Evolutionary conservation across 257 asterid species (phyloP).

Genomic region (Solanum pinnatisectum): DNA sequence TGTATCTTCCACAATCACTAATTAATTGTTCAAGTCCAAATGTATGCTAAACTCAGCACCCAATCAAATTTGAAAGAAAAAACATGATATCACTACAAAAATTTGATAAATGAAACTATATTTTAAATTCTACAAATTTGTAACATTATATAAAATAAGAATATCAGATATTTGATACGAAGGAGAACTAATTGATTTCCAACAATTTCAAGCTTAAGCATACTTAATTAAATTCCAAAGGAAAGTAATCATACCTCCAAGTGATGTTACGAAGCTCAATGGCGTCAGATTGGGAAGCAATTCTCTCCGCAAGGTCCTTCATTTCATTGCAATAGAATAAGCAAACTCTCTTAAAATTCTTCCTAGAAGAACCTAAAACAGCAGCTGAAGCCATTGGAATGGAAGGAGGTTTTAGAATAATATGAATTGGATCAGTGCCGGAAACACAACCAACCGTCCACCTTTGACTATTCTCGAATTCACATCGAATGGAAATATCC

Average conservation of each 20-base stretch:
- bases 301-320: slow-evolving; percentile 74
- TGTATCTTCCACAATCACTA: not conserved
- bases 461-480: slow-evolving; percentile 33
- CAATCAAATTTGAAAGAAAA: not conserved
- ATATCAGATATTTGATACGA: not conserved
- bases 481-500: slow-evolving; percentile 32
- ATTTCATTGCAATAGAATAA: slow-evolving; percentile 80
- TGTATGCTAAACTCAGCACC: not conserved
- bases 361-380: slow-evolving; percentile 29
- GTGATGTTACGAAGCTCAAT: slow-evolving; percentile 81
- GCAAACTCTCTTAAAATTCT: slow-evolving; percentile 50
- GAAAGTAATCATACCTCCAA: slow-evolving; percentile 55
- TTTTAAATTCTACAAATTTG: not conserved
- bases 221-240: not conserved
- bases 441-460: slow-evolving; percentile 80
- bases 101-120: not conserved
- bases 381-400: slow-evolving; percentile 31
- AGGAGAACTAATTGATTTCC: not conserved
- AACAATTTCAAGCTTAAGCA: not conserved
- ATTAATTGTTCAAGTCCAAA: not conserved
- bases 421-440: slow-evolving; percentile 76
- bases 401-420: slow-evolving; percentile 73
- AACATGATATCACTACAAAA: not conserved
- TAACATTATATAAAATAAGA: not conserved
- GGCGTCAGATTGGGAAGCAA: slow-evolving; percentile 77